A percentile compares a stretch with the other conserved stretches of the same genome.
Conservation (phyloP, 176 grass and related monocot genomes). For the Lolium perenne region DNA sequence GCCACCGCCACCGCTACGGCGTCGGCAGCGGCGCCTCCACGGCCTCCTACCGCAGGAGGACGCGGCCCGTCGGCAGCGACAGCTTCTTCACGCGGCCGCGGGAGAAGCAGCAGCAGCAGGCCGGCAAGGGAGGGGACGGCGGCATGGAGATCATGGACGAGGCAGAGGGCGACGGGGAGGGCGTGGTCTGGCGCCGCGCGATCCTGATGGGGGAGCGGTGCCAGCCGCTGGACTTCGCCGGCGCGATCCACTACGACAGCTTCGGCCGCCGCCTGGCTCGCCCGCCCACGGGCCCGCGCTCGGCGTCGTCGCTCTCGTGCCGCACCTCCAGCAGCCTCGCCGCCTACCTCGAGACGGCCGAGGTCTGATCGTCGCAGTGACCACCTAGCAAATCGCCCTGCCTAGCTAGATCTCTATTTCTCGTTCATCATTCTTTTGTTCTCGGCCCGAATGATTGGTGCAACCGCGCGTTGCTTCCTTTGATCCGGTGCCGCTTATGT, state of each 20-base stretch:
- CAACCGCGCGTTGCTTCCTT: too few species aligned
- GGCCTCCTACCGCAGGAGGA: neutral
- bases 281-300: constrained; percentile 25
- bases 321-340: constrained; percentile 24
- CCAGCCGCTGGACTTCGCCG: constrained; percentile 68
- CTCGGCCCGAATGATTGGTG: too few species aligned
- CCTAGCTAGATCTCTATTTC: too few species aligned
- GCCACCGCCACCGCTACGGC: constrained; percentile 18
- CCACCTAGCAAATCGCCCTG: too few species aligned
- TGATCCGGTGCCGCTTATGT: too few species aligned
- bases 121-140: too few species aligned
- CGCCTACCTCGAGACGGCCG: constrained; percentile 21
- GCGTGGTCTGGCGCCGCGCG: constrained; percentile 39
- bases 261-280: constrained; percentile 49
- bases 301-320: constrained; percentile 38
- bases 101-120: neutral
- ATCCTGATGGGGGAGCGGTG: constrained; percentile 72
- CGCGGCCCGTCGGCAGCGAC: neutral
- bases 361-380: neutral
- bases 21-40: constrained; percentile 14
- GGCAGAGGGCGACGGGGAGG: neutral
- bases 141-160: neutral
- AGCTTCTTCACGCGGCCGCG: neutral
- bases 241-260: constrained; percentile 80
- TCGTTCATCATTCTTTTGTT: too few species aligned